phyloP scores from a whole-genome alignment of 1,284 basidiomycete genomes.

The Paramarasmius palmivorus region DNA sequence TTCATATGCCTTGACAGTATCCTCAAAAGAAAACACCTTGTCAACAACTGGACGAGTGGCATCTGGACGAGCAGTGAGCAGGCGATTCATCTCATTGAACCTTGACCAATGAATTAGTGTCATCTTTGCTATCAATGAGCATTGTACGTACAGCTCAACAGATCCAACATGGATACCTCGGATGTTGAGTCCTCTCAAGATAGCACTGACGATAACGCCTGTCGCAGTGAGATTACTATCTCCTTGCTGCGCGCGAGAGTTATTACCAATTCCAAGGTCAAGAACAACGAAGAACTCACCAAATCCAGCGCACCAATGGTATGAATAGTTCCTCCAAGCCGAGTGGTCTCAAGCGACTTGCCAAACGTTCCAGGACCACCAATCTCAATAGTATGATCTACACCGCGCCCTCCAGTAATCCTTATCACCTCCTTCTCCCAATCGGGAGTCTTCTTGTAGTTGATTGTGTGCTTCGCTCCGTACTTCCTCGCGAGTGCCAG shows the following conservation, averaged over 20 bases:
- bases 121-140: no score
- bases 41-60: slow-evolving; percentile 41
- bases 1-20: slow-evolving; percentile 39
- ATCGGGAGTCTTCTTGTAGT: no score
- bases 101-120: no score
- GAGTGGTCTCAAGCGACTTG: slow-evolving; percentile 32
- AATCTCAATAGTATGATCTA: slow-evolving; percentile 27
- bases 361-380: slow-evolving; percentile 36
- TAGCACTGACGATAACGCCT: slow-evolving; percentile 8
- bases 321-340: slow-evolving; percentile 24
- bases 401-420: slow-evolving; percentile 22
- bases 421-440: no score
- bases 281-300: slow-evolving; percentile 1
- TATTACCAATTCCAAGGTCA: background rate
- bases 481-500: slow-evolving; percentile 35
- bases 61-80: slow-evolving; percentile 27
- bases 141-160: no score
- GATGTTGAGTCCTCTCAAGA: slow-evolving; percentile 9
- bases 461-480: slow-evolving; percentile 41
- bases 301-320: slow-evolving; percentile 22
- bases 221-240: background rate
- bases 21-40: slow-evolving; percentile 41
- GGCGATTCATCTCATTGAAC: slow-evolving; percentile 43
- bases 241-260: background rate
- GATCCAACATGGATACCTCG: no score